Conservation (phyloP, 2,329 filamentous ascomycete genomes). For the Furcasterigmium furcatum region DNA sequence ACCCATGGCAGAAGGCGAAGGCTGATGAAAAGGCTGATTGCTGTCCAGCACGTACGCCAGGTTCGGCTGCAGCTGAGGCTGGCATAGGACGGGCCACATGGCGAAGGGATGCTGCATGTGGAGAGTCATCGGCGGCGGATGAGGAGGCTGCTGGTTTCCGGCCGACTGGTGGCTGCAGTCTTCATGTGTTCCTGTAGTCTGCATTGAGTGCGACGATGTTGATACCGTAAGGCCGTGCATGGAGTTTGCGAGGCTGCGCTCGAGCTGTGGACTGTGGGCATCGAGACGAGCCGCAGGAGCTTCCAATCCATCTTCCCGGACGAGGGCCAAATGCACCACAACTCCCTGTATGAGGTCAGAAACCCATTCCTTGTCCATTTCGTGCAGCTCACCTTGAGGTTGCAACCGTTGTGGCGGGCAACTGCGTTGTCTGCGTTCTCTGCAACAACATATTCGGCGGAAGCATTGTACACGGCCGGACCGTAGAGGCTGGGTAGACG, state of each 20-base stretch:
- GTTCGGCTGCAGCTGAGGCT: constrained; percentile 19
- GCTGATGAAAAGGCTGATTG: not conserved
- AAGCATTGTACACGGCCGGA: constrained; percentile 2
- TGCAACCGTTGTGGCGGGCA: constrained; percentile 4
- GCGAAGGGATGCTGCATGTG: constrained; percentile 19
- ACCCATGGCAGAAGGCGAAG: not conserved
- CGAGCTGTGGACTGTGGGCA: not conserved
- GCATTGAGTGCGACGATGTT: not conserved
- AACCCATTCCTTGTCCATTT: not conserved
- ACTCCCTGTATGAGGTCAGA: not conserved
- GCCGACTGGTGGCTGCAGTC: not conserved
- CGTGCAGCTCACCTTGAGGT: constrained; percentile 5
- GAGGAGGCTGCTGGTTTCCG: too few relatives aligned
- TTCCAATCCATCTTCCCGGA: not conserved
- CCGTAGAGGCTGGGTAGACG: constrained; percentile 2
- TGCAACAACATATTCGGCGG: constrained; percentile 6
- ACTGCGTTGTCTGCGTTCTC: constrained; percentile 3
- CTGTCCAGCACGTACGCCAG: constrained; percentile 24
- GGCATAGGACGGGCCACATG: constrained; percentile 30
- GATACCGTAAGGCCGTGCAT: constrained; percentile 8
- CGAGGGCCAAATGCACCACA: not conserved
- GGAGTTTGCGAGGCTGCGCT: constrained; percentile 1
- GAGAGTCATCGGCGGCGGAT: constrained; percentile 8
- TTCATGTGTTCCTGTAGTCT: not conserved
- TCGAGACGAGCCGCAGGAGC: not conserved